Evolutionary conservation across 176 grass and related monocot genomes (phyloP), one percentile per base, ranked within the genome.

Genomic region (Carex myosuroides): DNA sequence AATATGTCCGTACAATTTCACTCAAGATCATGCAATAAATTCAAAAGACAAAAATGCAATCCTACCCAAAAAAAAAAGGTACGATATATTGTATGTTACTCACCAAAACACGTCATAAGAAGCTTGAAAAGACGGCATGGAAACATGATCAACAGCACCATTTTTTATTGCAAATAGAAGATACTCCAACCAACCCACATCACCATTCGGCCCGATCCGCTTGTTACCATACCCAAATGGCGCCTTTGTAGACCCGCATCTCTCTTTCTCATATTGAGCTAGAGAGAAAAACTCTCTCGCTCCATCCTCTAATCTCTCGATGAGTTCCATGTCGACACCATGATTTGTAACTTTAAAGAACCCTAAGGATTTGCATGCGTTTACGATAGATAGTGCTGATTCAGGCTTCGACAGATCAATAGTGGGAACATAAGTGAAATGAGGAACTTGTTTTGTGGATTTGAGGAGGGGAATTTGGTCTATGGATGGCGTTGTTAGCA

Each of bases 101-200:
- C 30, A 76, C 72, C 48, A 64, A 70, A 64, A 62, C 21, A 13
- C 29, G 6, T 32, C 70, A 79, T 42, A 78, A 20, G 9, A 83
- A 56, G 4, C 6, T 32, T 76, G 10, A 76, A 76, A 76, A 76
- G 9, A 54, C 32, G 72, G 21, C 72, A 55, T 53, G 48, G 50
- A 76, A 30, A 30, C 48, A 32, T 76, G 72, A 76, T 76, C 48
- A 76, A 76, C 72, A 55, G 48, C 20, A 55, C 48, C 22, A 57
- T 21, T 29, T 60, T 84, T 72, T 71, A 94, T 69, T 67, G 87
- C 88, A 81, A 97, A 83, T 54, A 97, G 90, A 72, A 97, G 92
- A 87, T 97, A 97, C 88, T 97, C 94, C 29, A 97, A 26, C 94
- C 94, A 97, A 12, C 94, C 94, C 48, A 63, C 75, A 84, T 97